phyloP scores from a whole-genome alignment of 495 filamentous ascomycete species.

The Chaetomidium leptoderma region DNA sequence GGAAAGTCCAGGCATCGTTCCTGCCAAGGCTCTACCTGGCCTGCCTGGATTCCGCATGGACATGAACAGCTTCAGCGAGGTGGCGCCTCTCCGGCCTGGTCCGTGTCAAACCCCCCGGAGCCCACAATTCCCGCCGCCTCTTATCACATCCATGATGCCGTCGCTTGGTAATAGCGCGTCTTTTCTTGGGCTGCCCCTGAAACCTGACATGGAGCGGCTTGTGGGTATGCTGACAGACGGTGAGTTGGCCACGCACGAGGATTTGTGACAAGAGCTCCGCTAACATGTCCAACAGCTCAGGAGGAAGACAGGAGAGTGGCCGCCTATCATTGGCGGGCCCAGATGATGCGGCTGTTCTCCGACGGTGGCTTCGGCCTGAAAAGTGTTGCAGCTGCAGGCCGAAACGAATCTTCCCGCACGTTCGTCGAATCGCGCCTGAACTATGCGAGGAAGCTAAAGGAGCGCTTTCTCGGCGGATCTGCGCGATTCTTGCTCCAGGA shows the following conservation, averaged over 20 bases:
- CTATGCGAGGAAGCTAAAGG: constrained; percentile 18
- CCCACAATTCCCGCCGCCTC: constrained; percentile 8
- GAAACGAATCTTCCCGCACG: constrained; percentile 6
- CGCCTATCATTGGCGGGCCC: constrained; percentile 15
- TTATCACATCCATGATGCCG: constrained; percentile 6
- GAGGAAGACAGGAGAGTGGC: not conserved
- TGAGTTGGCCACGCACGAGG: not conserved
- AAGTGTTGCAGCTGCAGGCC: not conserved
- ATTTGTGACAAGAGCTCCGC: not conserved
- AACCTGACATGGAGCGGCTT: constrained; percentile 19
- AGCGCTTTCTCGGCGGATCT: constrained; percentile 19
- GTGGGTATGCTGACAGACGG: constrained; percentile 13
- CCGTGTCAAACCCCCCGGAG: constrained; percentile 7
- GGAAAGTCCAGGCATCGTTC: constrained; percentile 4
- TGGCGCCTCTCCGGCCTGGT: constrained; percentile 7
- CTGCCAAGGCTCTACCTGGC: not conserved
- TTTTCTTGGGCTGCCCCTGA: not conserved
- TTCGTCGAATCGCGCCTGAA: constrained; percentile 18
- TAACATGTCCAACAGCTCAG: constrained; percentile 4
- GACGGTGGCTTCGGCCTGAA: constrained; percentile 13
- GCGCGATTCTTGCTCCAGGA: constrained; percentile 20
- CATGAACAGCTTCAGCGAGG: not conserved
- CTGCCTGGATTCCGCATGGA: constrained; percentile 1
- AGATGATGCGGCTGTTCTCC: constrained; percentile 19
- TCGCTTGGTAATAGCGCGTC: not conserved